Conservation (phyloP, 257 asterid species). For the Solanum gandarillasii region DNA sequence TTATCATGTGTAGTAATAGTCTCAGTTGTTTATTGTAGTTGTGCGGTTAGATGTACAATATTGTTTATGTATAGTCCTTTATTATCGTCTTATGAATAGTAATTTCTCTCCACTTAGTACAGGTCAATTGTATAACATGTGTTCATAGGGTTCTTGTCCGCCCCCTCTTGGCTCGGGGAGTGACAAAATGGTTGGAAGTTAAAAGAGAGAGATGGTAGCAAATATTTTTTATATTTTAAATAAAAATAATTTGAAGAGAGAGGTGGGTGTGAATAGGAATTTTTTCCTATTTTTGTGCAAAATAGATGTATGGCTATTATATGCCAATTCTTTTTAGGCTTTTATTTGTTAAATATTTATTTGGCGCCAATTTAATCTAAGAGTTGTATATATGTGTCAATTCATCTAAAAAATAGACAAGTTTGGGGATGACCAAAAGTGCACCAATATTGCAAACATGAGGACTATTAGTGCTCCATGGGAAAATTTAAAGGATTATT, state of each 20-base stretch:
- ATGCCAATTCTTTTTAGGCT: background rate
- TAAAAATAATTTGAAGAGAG: background rate
- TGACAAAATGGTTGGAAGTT: background rate
- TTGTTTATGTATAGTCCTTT: background rate
- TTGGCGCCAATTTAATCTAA: background rate
- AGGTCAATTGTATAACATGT: background rate
- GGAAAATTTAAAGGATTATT: background rate
- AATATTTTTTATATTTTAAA: no score
- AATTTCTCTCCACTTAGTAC: background rate
- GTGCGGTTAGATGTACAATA: background rate
- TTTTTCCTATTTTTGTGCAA: background rate
- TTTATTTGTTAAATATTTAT: background rate
- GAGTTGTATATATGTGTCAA: background rate
- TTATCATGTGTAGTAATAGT: background rate
- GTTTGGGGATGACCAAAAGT: background rate
- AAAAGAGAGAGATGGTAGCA: background rate
- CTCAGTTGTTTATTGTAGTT: background rate
- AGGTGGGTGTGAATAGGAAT: background rate
- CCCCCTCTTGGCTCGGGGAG: background rate
- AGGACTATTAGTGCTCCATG: background rate
- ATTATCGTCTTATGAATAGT: background rate
- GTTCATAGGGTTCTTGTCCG: background rate
- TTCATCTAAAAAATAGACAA: background rate
- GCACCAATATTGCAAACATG: background rate
- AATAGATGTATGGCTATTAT: background rate